Evolutionary conservation across 106 monocot genomes (phyloP), one percentile per base, ranked within the genome.

Genomic region (Allium sativum): DNA sequence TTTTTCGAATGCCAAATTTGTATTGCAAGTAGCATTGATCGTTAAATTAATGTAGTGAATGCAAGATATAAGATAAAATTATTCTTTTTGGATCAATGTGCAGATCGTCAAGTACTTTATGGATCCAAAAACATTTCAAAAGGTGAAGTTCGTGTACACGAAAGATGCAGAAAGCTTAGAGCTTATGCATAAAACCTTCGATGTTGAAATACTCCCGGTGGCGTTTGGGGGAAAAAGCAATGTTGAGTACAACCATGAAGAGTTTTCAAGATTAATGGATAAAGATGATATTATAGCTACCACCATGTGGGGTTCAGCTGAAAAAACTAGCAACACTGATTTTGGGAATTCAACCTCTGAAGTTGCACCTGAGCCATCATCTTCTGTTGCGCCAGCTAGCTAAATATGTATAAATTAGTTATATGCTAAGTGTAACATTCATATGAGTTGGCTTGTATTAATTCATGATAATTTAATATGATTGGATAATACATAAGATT

Each of bases 21-120:
- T 31, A 31, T 31, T 2, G 4, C 5, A 31, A 31, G 31, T 31
- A 31, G 31, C 31, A 31, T 31, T 31, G 31, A 31, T 31, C 31
- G 1, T 31, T 31, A 31, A 0, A 31, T 0, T 2, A 31, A 31
- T 31, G 31, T 31, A 31, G 31, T 31, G 31, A 31, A 31, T 31
- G 31, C 31, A 31, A 31, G 31, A 31, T 31, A 31, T 31, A 31
- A 31, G 31, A 3, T 31, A 31, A 31, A 1, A 31, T 31, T 3
- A 31, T 5, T 3, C 31, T 31, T 31, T 31, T 31, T 31, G 31
- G 31, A 31, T 31, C 31, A 31, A 31, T 31, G 7, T 61, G 52
- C 62, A 88, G 93, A 69, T 77, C 43, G 75, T 88, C 17, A 88
- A 77, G 42, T 70, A 62, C 48, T 77, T 82, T 15, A 12, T 82